Conservation (phyloP, 805 yeast genomes). For the Spathaspora boniae region DNA sequence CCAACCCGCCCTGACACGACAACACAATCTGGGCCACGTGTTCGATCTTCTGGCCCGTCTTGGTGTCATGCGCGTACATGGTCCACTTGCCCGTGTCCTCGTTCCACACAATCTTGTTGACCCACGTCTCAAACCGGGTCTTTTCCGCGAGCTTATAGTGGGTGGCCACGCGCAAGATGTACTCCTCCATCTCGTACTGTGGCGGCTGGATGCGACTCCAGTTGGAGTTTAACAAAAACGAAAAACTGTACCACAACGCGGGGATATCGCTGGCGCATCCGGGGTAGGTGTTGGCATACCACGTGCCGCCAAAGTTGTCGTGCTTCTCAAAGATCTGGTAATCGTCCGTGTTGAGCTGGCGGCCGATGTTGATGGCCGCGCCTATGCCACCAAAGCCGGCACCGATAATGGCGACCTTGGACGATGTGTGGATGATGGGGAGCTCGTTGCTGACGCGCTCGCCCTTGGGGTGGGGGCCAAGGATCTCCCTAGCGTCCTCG, state of each 20-base stretch:
- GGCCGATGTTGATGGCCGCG: slow-evolving; percentile 24
- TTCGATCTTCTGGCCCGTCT: slow-evolving; percentile 26
- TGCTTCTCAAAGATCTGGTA: slow-evolving; percentile 37
- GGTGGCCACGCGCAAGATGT: slow-evolving; percentile 29
- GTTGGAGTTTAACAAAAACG: slow-evolving; percentile 28
- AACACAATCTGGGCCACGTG: slow-evolving; percentile 28
- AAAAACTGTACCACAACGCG: slow-evolving; percentile 38
- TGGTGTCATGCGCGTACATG: slow-evolving; percentile 21
- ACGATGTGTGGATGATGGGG: slow-evolving; percentile 19
- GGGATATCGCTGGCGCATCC: slow-evolving; percentile 46
- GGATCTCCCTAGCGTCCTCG: slow-evolving; percentile 23
- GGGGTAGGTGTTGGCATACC: slow-evolving; percentile 45
- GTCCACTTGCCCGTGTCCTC: slow-evolving; percentile 19
- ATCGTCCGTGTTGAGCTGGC: slow-evolving; percentile 25
- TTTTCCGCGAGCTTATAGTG: slow-evolving; percentile 22
- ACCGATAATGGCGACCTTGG: slow-evolving; percentile 36
- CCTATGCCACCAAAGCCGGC: slow-evolving; percentile 41
- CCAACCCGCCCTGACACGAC: slow-evolving; percentile 35
- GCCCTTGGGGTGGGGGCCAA: slow-evolving; percentile 20
- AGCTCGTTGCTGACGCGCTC: slow-evolving; percentile 14
- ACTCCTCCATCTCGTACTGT: slow-evolving; percentile 41
- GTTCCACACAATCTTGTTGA: slow-evolving; percentile 12
- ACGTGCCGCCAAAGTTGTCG: slow-evolving; percentile 39
- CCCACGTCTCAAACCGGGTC: slow-evolving; percentile 20
- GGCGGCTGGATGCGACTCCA: slow-evolving; percentile 41